Base-by-base conservation (phyloP, 495 filamentous ascomycete genomes). In the Aspergillus hancockii region DNA sequence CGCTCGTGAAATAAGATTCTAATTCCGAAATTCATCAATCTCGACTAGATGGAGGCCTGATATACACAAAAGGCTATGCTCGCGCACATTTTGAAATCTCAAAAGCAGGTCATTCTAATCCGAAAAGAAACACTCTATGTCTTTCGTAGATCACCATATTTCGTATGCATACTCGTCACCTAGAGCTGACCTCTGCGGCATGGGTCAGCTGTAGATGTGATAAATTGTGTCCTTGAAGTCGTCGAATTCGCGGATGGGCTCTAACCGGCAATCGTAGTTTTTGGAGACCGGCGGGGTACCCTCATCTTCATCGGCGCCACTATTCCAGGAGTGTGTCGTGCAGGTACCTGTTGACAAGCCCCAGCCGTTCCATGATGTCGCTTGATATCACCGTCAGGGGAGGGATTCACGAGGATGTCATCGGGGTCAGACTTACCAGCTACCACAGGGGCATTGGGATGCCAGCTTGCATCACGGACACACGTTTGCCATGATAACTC, bases 401-500 rank as follows among this genome's bases (percentile, higher is more conserved):
- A 22, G 13, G 22, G 12, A n/a, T 18, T 46, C 54, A 56, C n/a
- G 23, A 34, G 25, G 23, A 21, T 16, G 14, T 59, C 36, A 49
- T 55, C 36, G 41, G 36, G 36, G 14, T 1, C 30, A 16, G 18
- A 71, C 77, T 69, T 82, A 93, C 92, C 90, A 69, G 93, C 95
- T 67, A 98, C 77, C 22, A 97, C 80, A 3, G 93, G 92, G 14
- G 90, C 91, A 69, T 83, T 87, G 2, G 94, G 94, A 80, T 98
- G 94, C 94, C 94, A 98, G 63, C 88, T 91, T 23, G 90, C 92
- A 81, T 98, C 94, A 54, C 94, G 83, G 38, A 98, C 92, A 60
- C 92, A 89, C 1, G 92, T 93, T 67, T 81, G 81, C 89, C 90
- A 93, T 4, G 68, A 55, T 30, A 78, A 71, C 16, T 75, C 71